Evolutionary conservation across 768 basidiomycete genomes (phyloP).

Genomic region (Agaricus subrufescens): DNA sequence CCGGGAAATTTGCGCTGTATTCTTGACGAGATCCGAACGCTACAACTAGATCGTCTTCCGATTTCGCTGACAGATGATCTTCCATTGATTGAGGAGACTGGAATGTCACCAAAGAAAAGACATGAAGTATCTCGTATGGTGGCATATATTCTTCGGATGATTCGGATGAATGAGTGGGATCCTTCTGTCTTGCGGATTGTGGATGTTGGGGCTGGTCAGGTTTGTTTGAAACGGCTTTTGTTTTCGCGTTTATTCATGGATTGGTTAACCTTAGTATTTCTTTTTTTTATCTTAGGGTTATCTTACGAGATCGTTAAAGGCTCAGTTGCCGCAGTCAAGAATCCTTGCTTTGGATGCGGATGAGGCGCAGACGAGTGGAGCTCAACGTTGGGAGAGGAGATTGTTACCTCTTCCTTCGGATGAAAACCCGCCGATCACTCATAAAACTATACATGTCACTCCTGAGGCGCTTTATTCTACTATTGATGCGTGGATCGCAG

Average conservation of each 20-base stretch:
- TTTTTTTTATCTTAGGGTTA: slow-evolving; percentile 37
- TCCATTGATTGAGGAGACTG: slow-evolving; percentile 19
- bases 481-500: slow-evolving; percentile 49
- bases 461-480: slow-evolving; percentile 38
- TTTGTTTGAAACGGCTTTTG: slow-evolving; percentile 18
- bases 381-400: slow-evolving; percentile 37
- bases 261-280: too few species aligned
- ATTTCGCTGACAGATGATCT: slow-evolving; percentile 14
- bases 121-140: slow-evolving; percentile 70
- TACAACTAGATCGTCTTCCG: slow-evolving; percentile 21
- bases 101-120: slow-evolving; percentile 74
- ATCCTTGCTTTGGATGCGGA: slow-evolving; percentile 69
- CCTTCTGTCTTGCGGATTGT: slow-evolving; percentile 39
- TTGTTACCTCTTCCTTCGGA: slow-evolving; percentile 14
- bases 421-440: slow-evolving; percentile 36
- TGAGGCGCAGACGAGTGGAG: slow-evolving; percentile 53
- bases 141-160: slow-evolving; percentile 40
- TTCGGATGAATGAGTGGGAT: slow-evolving; percentile 20
- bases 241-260: background rate
- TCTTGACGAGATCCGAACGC: slow-evolving; percentile 17
- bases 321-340: slow-evolving; percentile 27
- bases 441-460: slow-evolving; percentile 53
- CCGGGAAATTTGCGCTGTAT: slow-evolving; percentile 10
- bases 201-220: slow-evolving; percentile 74
- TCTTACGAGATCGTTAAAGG: slow-evolving; percentile 47